Percentiles rank a stretch among this genome's conserved stretches.
Evolutionary conservation across 257 asterid genomes (phyloP).

Genomic region (Fraxinus americana): DNA sequence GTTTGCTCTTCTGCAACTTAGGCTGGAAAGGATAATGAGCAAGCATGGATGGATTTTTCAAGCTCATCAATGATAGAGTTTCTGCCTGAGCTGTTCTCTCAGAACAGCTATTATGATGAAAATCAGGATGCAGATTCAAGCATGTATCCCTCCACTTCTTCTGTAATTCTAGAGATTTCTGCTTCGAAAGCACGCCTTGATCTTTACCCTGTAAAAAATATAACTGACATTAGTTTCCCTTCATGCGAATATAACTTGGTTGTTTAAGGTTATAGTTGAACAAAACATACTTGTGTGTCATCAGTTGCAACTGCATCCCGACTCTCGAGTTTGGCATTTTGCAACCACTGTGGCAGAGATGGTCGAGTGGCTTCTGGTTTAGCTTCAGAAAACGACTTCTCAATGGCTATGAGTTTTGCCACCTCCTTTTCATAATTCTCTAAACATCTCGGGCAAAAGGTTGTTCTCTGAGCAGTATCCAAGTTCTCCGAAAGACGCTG

Average conservation of each 20-base stretch:
- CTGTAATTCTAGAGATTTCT: slow-evolving; percentile 63
- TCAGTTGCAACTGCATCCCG: slow-evolving; percentile 41
- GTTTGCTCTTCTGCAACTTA: slow-evolving; percentile 41
- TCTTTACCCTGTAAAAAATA: slow-evolving; percentile 50
- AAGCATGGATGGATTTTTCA: slow-evolving; percentile 54
- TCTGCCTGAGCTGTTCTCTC: slow-evolving; percentile 38
- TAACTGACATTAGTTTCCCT: slow-evolving; percentile 16
- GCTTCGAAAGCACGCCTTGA: slow-evolving; percentile 51
- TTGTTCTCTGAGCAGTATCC: slow-evolving; percentile 37
- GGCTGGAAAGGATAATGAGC: slow-evolving; percentile 56
- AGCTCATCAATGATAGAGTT: slow-evolving; percentile 42
- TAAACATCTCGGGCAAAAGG: slow-evolving; percentile 59
- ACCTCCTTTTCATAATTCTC: slow-evolving; percentile 63
- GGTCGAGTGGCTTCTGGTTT: slow-evolving; percentile 44
- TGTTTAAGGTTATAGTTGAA: neutral
- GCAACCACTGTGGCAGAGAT: slow-evolving; percentile 85
- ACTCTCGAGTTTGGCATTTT: slow-evolving; percentile 54
- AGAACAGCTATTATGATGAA: slow-evolving; percentile 42
- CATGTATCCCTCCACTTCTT: slow-evolving; percentile 79
- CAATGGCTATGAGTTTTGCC: slow-evolving; percentile 51
- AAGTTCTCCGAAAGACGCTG: slow-evolving; percentile 42
- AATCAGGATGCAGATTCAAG: slow-evolving; percentile 68
- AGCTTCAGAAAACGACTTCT: slow-evolving; percentile 59
- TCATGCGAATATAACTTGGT: neutral
- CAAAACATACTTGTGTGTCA: slow-evolving; percentile 46